phyloP scores from a whole-genome alignment of 2,329 filamentous ascomycete genomes.

The Dactylellina drechsleri region DNA sequence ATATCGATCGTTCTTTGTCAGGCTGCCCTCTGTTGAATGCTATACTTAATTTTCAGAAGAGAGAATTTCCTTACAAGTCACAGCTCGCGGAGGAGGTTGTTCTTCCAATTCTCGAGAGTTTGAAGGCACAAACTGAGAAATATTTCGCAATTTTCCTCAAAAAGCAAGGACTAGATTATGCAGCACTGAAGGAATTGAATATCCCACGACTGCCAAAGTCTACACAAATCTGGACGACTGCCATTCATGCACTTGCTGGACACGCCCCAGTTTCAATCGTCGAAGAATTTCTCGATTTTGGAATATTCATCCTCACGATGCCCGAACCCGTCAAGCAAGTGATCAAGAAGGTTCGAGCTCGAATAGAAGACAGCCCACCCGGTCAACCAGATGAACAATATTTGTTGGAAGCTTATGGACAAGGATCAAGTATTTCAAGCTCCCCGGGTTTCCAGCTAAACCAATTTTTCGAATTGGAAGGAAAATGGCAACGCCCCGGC shows the following conservation, averaged over 20 bases:
- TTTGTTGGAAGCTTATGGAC: not conserved
- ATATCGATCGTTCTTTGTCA: not conserved
- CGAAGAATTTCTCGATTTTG: not conserved
- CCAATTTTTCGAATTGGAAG: not conserved
- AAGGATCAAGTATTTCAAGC: not conserved
- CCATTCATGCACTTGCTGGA: not conserved
- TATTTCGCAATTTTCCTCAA: slow-evolving; percentile 20
- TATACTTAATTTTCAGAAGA: slow-evolving; percentile 1
- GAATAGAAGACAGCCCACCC: not conserved
- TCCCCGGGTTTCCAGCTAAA: not conserved
- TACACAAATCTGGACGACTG: not conserved
- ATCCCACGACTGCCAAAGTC: slow-evolving; percentile 11
- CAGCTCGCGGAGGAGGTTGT: not conserved
- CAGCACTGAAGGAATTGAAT: not conserved
- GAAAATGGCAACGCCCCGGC: not conserved
- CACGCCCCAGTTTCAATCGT: not conserved
- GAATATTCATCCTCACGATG: not conserved
- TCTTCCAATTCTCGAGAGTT: slow-evolving; percentile 5
- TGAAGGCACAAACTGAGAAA: slow-evolving; percentile 9
- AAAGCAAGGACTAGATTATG: slow-evolving; percentile 3
- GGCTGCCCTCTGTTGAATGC: not conserved
- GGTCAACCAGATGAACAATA: not conserved
- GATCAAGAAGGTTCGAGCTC: not conserved
- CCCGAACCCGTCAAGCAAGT: not conserved
- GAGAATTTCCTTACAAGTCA: not conserved